A percentile compares a stretch with the other conserved stretches of the same genome.
These are phyloP conservation scores for Ampelocalamus luodianensis DNA, from an alignment of 176 grass and related monocot genomes.

Conservation along the genomic window DNA sequence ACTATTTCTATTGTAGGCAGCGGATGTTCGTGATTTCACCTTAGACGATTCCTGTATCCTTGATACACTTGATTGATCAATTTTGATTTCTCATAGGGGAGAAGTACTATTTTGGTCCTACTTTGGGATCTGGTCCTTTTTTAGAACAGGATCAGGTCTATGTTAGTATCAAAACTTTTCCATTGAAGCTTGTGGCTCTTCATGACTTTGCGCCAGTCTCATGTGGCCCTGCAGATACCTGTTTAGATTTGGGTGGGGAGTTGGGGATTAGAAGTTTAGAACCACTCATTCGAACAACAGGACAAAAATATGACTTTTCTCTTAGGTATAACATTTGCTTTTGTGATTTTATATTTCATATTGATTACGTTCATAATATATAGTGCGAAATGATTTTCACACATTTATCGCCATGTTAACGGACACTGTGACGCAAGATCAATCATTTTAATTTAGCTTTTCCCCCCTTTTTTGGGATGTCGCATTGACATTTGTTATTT, in stretches of 20 bases:
- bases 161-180: neutral
- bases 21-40: conserved; percentile 53
- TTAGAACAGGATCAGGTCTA: neutral
- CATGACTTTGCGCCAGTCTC: neutral
- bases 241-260: neutral
- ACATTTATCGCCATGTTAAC: neutral
- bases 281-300: neutral
- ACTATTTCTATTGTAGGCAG: conserved; percentile 42
- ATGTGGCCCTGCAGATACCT: neutral
- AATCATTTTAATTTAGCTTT: neutral
- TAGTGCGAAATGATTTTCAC: neutral
- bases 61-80: conserved; percentile 20
- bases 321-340: neutral
- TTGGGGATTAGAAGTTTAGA: neutral
- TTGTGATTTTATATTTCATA: neutral
- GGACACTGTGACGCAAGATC: neutral
- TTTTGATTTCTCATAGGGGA: conserved; percentile 5
- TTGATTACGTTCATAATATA: neutral
- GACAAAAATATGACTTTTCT: neutral
- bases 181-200: neutral
- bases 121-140: neutral
- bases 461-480: neutral
- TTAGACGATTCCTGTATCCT: conserved; percentile 60
- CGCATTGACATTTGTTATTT: neutral
- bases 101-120: neutral